Base-by-base conservation (phyloP, 2,329 filamentous ascomycete species). In the Colletotrichum tropicale region DNA sequence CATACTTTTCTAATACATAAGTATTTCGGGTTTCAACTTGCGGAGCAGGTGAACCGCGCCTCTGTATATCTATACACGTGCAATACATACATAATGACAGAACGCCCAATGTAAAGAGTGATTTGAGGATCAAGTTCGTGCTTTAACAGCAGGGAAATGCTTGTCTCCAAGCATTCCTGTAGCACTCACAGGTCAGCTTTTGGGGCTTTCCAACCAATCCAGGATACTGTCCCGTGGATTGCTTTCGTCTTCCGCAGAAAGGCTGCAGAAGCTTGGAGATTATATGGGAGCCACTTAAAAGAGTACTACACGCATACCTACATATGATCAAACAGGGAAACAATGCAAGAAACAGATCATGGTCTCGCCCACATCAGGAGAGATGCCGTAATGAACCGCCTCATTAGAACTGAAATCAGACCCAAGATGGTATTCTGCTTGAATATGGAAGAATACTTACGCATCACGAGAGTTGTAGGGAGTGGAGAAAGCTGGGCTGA, bases 41-140 rank as follows among this genome's bases (percentile, higher is more conserved):
- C 2, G 43, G n/a, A 12, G 4, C 12, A 7, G n/a, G n/a, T 0
- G 43, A 24, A 24, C 43, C n/a, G 43, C 43, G 43, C n/a, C 12
- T 52, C 2, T 52, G 43, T 8, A 52, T 0, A 0, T 21, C n/a
- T 52, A 52, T 52, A 13, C 43, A 24, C n/a, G 10, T 1, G 0
- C 6, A 52, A 52, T 52, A 52, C 12, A 0, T 13, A 13, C n/a
- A 52, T 21, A 4, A 21, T 8, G 43, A 52, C 43, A 52, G n/a
- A 21, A 52, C 13, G 3, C 0, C n/a, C 10, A 0, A 52, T 0
- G 12, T 24, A 21, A 8, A 52, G 0, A 21, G 12, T 21, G 10
- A 21, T 13, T 13, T 8, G 0, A 52, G 1, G n/a, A 13, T 21
- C 10, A 0, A 52, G 12, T 21, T 21, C 10, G 1, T 24, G 43